Evolutionary conservation across 2,329 filamentous ascomycete genomes (phyloP).

Genomic region (Incumbomyces lentus): DNA sequence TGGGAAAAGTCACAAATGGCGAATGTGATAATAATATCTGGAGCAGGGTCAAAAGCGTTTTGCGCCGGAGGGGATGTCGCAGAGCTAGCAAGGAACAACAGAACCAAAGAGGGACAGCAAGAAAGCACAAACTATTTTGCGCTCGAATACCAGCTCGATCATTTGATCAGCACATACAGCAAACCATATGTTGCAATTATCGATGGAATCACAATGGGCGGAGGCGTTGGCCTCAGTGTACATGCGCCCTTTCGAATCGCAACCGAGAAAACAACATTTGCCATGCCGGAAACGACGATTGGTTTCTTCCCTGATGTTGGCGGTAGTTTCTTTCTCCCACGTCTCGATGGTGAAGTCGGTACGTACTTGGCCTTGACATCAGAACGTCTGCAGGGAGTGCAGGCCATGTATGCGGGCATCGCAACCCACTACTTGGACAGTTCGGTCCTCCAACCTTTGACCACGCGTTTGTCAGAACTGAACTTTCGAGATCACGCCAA

Average conservation of each 20-base stretch:
- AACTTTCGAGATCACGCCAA: slow-evolving; percentile 69
- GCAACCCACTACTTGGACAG: slow-evolving; percentile 97
- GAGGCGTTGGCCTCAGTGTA: slow-evolving; percentile 84
- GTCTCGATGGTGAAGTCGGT: slow-evolving; percentile 75
- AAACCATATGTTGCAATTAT: slow-evolving; percentile 95
- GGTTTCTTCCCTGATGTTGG: slow-evolving; percentile 98
- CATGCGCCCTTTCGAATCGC: slow-evolving; percentile 95
- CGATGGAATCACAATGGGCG: slow-evolving; percentile 98
- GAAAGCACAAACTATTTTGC: slow-evolving; percentile 77
- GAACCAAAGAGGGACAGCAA: slow-evolving; percentile 59
- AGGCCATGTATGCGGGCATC: slow-evolving; percentile 81
- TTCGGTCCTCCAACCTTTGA: slow-evolving; percentile 67
- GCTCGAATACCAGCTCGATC: slow-evolving; percentile 91
- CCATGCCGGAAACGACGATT: slow-evolving; percentile 97
- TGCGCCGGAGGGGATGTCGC: slow-evolving; percentile 91
- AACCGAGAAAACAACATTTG: slow-evolving; percentile 88
- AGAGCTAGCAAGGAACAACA: slow-evolving; percentile 64
- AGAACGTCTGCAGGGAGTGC: slow-evolving; percentile 67
- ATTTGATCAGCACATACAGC: slow-evolving; percentile 82
- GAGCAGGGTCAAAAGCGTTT: slow-evolving; percentile 71
- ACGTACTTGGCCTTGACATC: slow-evolving; percentile 92
- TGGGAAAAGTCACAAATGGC: slow-evolving; percentile 94
- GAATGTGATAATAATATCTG: slow-evolving; percentile 86
- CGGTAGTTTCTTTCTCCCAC: slow-evolving; percentile 87
- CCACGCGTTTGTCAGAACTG: slow-evolving; percentile 77